A percentile compares a stretch with the other conserved stretches of the same genome.
Conservation (phyloP, 2,329 filamentous ascomycete species). For the Neofusicoccum cordaticola region DNA sequence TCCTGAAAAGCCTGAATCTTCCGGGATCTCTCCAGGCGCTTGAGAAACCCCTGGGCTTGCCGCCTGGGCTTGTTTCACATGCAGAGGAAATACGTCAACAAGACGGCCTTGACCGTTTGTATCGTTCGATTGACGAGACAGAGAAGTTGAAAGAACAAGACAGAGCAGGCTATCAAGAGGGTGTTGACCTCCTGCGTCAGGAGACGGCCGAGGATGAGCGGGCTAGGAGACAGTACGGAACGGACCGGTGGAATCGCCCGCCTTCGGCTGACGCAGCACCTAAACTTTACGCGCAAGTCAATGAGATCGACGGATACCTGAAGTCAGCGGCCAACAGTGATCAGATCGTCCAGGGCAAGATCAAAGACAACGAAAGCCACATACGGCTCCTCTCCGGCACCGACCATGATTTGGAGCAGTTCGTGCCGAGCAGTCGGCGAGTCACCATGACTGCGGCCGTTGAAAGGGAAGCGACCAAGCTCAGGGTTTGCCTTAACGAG, state of each 20-base stretch:
- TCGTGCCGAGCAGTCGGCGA: constrained; percentile 80
- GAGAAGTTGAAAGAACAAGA: constrained; percentile 84
- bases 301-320: constrained; percentile 85
- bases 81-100: constrained; percentile 92
- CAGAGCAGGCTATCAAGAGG: constrained; percentile 76
- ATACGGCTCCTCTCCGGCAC: constrained; percentile 75
- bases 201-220: constrained; percentile 83
- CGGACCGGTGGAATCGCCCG: constrained; percentile 75
- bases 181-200: constrained; percentile 69
- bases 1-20: constrained; percentile 78
- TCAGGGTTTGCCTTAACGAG: constrained; percentile 82
- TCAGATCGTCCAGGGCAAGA: constrained; percentile 71
- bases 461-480: constrained; percentile 71
- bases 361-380: constrained; percentile 70
- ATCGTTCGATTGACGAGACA: constrained; percentile 80
- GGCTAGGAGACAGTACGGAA: constrained; percentile 75
- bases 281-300: constrained; percentile 71
- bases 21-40: constrained; percentile 91
- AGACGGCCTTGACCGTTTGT: constrained; percentile 74
- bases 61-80: constrained; percentile 79
- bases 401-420: constrained; percentile 79
- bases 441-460: constrained; percentile 77
- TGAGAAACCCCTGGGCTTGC: constrained; percentile 89
- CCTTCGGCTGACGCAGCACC: constrained; percentile 66
- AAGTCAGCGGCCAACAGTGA: constrained; percentile 67